Evolutionary conservation across 129 eudicot genomes (phyloP), one percentile per base, ranked within the genome.

Genomic region (Ambrosia trifida): DNA sequence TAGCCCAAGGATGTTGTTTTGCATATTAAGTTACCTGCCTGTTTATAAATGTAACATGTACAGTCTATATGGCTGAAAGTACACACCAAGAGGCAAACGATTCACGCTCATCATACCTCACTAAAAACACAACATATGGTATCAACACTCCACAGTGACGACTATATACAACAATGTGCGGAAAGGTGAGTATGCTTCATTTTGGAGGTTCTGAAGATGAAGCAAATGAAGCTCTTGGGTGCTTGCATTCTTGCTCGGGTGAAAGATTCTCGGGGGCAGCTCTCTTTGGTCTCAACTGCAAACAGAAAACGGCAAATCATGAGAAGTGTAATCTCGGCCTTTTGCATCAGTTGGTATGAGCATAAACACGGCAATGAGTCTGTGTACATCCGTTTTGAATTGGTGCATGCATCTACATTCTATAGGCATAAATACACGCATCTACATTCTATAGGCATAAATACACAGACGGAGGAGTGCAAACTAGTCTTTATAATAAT

Each of bases 221-320:
- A 74, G 90, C 85, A 24, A 79, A 59, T 57, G 95, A 83, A 66
- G 91, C 88, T 68, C 91, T 85, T 19, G 68, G 84, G 72, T 83
- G 92, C 86, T 89, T 89, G 77, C 72, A 38, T 54, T 78, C 89
- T 44, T 78, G 91, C 83, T 86, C 92, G 3, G 92, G 89, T 58
- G 79, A 69, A 66, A 79, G 63, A 78, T 60, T 79, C 49, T 89
- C 96, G 2, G 84, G 75, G 47, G 96, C 96, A 38, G 89, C 87
- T 84, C 92, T 81, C 80, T 89, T 89, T 70, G 87, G 80, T 72
- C 87, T 82, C 84, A 86, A 72, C 96, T 89, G 88, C 79, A 76
- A 60, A 68, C 68, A 12, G 7, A 78, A 73, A 71, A 2, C 33
- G 0, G 40, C 17, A 66, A 18, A 19, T 4, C 31, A 7, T 16